Conservation (phyloP, 2,329 filamentous ascomycete species). For the Trichoderma arundinaceum region DNA sequence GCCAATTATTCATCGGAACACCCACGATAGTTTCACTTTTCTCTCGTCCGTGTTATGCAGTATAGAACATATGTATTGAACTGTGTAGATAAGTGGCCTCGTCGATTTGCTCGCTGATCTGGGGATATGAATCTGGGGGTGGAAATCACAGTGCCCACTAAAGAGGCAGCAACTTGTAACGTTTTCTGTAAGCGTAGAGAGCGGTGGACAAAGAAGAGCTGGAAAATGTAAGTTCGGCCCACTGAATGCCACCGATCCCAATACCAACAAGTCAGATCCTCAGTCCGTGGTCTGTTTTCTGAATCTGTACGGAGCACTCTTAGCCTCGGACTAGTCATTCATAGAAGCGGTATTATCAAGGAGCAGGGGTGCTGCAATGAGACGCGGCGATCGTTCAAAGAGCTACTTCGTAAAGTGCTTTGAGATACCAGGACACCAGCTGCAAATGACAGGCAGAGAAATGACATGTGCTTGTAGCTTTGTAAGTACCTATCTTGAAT, state of each 20-base stretch:
- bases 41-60: too few relatives aligned
- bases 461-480: too few relatives aligned
- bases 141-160: too few relatives aligned
- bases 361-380: constrained; percentile 8
- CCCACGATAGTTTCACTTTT: too few relatives aligned
- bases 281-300: background rate
- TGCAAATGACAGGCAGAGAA: too few relatives aligned
- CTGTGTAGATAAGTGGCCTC: too few relatives aligned
- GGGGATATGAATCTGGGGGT: too few relatives aligned
- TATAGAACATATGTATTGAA: too few relatives aligned
- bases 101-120: too few relatives aligned
- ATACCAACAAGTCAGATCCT: background rate
- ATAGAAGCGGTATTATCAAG: background rate
- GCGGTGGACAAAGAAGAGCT: background rate
- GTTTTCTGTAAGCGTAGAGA: background rate
- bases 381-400: constrained; percentile 14
- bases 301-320: background rate
- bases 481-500: too few relatives aligned
- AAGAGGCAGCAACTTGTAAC: background rate
- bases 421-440: background rate
- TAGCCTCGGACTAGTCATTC: background rate
- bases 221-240: constrained; percentile 3
- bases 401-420: background rate
- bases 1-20: too few relatives aligned
- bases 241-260: constrained; percentile 9